These are phyloP conservation scores for Dothistroma septosporum DNA, from an alignment of 2,329 filamentous ascomycete genomes.

Conservation along the genomic window DNA sequence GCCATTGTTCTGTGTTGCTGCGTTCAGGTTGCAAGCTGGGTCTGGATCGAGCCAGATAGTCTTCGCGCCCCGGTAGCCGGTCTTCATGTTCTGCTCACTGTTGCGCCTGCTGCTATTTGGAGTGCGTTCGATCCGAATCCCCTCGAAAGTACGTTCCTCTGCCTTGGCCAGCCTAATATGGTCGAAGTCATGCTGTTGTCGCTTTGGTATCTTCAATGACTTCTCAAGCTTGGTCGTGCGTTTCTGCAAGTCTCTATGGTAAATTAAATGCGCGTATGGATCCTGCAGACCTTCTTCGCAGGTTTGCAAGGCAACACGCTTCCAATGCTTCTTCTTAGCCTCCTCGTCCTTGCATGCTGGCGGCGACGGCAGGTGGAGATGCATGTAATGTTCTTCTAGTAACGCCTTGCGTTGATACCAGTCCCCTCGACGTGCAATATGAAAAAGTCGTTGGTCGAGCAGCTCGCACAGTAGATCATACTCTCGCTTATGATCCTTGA, in stretches of 20 bases:
- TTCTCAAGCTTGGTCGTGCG: conserved; percentile 88
- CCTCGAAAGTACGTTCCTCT: conserved; percentile 68
- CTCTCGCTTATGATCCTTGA: conserved; percentile 76
- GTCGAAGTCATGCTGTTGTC: conserved; percentile 87
- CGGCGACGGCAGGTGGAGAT: conserved; percentile 50
- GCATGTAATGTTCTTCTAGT: conserved; percentile 93
- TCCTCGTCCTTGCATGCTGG: conserved; percentile 49
- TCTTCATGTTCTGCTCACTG: conserved; percentile 34
- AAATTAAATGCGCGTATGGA: conserved; percentile 81
- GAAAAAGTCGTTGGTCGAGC: conserved; percentile 76
- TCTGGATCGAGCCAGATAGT: conserved; percentile 79
- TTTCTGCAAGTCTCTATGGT: conserved; percentile 92
- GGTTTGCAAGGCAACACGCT: conserved; percentile 67
- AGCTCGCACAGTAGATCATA: conserved; percentile 70
- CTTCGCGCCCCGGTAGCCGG: conserved; percentile 53
- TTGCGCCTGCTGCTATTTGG: conserved; percentile 23
- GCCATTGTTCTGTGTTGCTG: conserved; percentile 7
- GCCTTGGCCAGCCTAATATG: conserved; percentile 77
- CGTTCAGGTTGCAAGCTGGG: background rate
- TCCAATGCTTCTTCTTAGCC: conserved; percentile 77
- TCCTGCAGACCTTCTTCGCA: conserved; percentile 87
- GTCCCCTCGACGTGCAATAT: conserved; percentile 73
- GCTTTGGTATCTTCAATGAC: conserved; percentile 72
- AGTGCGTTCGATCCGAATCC: conserved; percentile 62
- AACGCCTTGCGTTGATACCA: conserved; percentile 97